Evolutionary conservation across 1,139 yeast genomes (phyloP), one percentile per base, ranked within the genome.

Genomic region (Debaryomyces sp.): DNA sequence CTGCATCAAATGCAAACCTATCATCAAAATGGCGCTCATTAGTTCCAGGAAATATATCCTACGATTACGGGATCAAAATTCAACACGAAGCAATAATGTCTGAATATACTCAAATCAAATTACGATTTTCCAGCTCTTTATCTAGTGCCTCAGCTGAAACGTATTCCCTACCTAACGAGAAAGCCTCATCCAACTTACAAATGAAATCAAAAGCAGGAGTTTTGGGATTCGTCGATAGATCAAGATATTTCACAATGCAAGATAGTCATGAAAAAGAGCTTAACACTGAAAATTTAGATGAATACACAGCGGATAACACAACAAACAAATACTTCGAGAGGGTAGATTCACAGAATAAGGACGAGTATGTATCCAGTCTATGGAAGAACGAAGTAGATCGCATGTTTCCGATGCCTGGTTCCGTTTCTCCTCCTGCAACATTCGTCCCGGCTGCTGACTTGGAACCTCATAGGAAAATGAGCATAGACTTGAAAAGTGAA

Each of bases 41-140:
- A 10, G 10, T 18, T 18, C 38, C 15, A 21, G 38, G 38, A 12
- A 35, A 21, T 22, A 12, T 27, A 13, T 51, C 60, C 8, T 49
- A 42, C 24, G 58, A 60, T 37, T 60, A 67, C 48, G 57, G 62
- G 29, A 61, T 66, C 45, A 70, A 64, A 45, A 71, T 72, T 33
- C 77, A 72, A 49, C 67, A 73, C 50, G 79, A 75, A 50, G 67
- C 72, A 2, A 60, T 75, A 4, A 54, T 60, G 41, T 64, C 72
- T 3, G 76, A 75, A 46, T 75, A 73, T 57, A 72, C 68, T 9
- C 64, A 68, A 10, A 66, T 75, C n/a, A 54, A 79, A 34, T 59
- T 73, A 18, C 54, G 79, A 37, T 75, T 72, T 46, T 60, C 72
- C 4, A 61, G 64, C 13, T 50, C 53, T 9, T 48, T 56, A 33